Conservation (phyloP, 2,329 filamentous ascomycete genomes). For the Dendrostoma leiphaemia region DNA sequence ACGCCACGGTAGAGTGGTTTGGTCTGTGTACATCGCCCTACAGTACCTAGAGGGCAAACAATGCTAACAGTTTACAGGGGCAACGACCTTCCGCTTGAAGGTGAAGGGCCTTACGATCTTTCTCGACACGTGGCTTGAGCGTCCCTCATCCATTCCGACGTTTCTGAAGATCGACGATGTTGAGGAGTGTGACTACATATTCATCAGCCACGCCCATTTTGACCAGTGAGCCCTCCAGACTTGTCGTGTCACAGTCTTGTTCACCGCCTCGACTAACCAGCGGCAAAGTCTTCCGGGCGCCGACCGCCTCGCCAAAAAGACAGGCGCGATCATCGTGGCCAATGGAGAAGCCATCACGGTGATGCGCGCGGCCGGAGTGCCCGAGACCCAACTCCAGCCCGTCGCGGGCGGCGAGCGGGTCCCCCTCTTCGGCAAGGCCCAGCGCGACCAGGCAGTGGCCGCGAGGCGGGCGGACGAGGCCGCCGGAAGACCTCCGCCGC, state of each 20-base stretch:
- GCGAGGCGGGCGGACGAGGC: background rate
- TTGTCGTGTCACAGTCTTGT: too few species aligned
- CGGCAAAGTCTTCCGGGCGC: conserved; percentile 22
- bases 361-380: conserved; percentile 23
- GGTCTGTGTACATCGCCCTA: background rate
- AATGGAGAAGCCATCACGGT: conserved; percentile 25
- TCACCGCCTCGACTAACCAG: too few species aligned
- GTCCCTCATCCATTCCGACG: background rate
- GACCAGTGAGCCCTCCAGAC: conserved; percentile 25
- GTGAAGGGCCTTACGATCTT: conserved; percentile 8
- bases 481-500: background rate
- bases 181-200: conserved; percentile 24
- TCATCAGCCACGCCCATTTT: conserved; percentile 26
- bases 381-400: conserved; percentile 23
- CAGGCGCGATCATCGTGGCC: conserved; percentile 23
- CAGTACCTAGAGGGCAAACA: background rate
- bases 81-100: conserved; percentile 9
- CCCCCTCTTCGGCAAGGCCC: conserved; percentile 21
- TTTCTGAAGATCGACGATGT: conserved; percentile 22
- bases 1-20: conserved; percentile 9
- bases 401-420: conserved; percentile 25
- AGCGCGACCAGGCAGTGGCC: conserved; percentile 4
- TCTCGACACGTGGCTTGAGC: conserved; percentile 6
- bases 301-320: conserved; percentile 25
- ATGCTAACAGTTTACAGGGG: background rate